phyloP scores from a whole-genome alignment of 495 filamentous ascomycete species.

The Aspergillus cavernicola region DNA sequence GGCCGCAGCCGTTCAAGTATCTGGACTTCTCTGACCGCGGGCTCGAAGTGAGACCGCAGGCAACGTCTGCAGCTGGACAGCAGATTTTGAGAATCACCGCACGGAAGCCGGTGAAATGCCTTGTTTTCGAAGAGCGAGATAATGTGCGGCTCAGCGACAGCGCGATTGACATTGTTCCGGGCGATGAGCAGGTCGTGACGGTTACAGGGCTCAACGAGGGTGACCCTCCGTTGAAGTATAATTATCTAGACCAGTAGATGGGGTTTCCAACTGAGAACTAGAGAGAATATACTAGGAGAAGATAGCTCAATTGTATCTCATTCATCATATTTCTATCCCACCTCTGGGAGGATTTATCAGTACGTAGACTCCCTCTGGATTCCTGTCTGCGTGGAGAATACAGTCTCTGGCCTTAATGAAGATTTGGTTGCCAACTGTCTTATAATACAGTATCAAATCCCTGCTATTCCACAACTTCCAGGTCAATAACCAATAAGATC shows the following conservation, averaged over 20 bases:
- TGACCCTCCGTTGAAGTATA: slow-evolving; percentile 32
- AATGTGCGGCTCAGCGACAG: slow-evolving; percentile 36
- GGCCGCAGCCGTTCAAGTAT: slow-evolving; percentile 93
- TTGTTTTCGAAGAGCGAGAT: slow-evolving; percentile 43
- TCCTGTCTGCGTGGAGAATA: no score
- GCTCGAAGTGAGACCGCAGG: slow-evolving; percentile 23
- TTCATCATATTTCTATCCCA: no score
- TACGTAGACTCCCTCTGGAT: no score
- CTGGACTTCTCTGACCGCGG: slow-evolving; percentile 54
- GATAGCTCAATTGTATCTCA: no score
- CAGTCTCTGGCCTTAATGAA: no score
- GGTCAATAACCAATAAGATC: no score
- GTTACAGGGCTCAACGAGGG: slow-evolving; percentile 2
- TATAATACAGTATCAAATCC: no score
- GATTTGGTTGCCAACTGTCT: no score
- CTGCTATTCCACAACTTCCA: no score
- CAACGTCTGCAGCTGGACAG: background rate
- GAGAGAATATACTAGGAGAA: no score
- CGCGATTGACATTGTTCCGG: slow-evolving; percentile 46
- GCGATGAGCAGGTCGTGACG: slow-evolving; percentile 37
- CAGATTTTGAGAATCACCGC: slow-evolving; percentile 6
- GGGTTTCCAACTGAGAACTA: no score
- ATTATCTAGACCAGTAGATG: slow-evolving; percentile 20
- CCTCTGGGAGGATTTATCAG: no score
- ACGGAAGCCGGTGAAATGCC: slow-evolving; percentile 35